phyloP scores from a whole-genome alignment of 345 rosid species.

The Lepidium africanum region DNA sequence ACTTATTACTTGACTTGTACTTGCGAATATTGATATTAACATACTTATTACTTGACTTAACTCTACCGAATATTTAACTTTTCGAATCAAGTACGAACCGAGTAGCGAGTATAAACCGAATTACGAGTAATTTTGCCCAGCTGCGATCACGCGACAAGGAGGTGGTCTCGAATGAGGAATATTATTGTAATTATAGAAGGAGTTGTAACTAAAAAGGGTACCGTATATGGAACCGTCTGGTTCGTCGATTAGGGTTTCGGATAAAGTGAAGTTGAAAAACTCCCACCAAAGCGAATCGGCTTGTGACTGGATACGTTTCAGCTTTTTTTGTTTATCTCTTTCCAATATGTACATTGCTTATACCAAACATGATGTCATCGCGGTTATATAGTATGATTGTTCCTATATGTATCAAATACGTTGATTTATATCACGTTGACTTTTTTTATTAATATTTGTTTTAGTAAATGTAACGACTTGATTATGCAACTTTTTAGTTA shows the following conservation, averaged over 20 bases:
- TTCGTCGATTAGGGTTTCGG: conserved; percentile 30
- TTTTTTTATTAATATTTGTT: too few species aligned
- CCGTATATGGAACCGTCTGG: conserved; percentile 43
- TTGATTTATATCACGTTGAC: too few species aligned
- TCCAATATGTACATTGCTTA: conserved; percentile 47
- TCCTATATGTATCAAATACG: conserved; percentile 15
- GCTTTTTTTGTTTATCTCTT: conserved; percentile 41
- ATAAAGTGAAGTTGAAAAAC: conserved; percentile 30
- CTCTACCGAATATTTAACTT: too few species aligned
- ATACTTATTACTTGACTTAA: too few species aligned
- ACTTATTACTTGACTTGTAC: too few species aligned
- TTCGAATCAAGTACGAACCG: too few species aligned
- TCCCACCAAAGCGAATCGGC: conserved; percentile 43
- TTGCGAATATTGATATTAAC: too few species aligned
- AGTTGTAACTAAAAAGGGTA: conserved; percentile 23
- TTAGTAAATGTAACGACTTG: too few species aligned
- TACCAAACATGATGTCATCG: conserved; percentile 52
- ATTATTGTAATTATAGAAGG: background rate
- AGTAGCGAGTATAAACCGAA: too few species aligned
- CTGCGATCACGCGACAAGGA: conserved; percentile 45
- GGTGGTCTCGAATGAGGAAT: background rate
- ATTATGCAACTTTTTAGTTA: too few species aligned
- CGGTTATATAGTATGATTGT: conserved; percentile 41
- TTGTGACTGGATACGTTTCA: conserved; percentile 24
- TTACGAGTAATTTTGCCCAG: too few species aligned